These are phyloP conservation scores for Penicillium canescens DNA, from an alignment of 495 filamentous ascomycete genomes.

Conservation along the genomic window DNA sequence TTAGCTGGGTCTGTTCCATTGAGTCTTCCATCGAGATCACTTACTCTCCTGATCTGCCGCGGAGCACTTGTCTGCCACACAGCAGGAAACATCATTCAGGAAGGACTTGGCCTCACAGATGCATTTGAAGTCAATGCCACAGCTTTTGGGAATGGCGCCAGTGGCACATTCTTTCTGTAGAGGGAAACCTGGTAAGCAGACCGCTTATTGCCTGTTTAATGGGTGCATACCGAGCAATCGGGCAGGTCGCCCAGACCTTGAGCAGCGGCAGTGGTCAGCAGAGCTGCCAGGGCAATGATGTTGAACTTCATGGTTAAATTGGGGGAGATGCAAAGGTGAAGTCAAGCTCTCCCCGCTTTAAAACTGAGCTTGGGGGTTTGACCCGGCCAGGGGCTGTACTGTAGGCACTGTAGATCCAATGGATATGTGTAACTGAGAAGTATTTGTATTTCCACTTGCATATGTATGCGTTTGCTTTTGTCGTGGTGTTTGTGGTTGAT, in stretches of 20 bases:
- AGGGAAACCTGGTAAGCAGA: conserved; percentile 4
- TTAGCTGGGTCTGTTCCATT: neutral
- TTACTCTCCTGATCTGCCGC: conserved; percentile 56
- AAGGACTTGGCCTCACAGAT: conserved; percentile 65
- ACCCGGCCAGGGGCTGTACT: neutral
- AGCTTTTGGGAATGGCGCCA: conserved; percentile 47
- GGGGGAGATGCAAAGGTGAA: neutral
- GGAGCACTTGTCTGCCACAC: conserved; percentile 58
- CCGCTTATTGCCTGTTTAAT: neutral
- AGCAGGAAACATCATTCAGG: conserved; percentile 65
- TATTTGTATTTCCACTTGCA: neutral
- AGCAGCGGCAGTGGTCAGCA: conserved; percentile 37
- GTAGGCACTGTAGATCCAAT: neutral
- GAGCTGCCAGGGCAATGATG: conserved; percentile 26
- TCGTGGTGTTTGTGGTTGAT: too few relatives aligned
- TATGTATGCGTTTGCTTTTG: neutral
- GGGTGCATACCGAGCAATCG: conserved; percentile 44
- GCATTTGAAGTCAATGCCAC: conserved; percentile 61
- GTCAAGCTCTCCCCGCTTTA: neutral
- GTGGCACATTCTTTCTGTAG: conserved; percentile 56
- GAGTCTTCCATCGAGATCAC: conserved; percentile 6
- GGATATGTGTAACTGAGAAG: neutral
- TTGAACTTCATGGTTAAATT: conserved; percentile 40
- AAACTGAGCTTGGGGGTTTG: too few relatives aligned
- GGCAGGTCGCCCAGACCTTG: conserved; percentile 48